Evolutionary conservation across 805 yeast genomes (phyloP).

Genomic region (Myxozyma udenii): DNA sequence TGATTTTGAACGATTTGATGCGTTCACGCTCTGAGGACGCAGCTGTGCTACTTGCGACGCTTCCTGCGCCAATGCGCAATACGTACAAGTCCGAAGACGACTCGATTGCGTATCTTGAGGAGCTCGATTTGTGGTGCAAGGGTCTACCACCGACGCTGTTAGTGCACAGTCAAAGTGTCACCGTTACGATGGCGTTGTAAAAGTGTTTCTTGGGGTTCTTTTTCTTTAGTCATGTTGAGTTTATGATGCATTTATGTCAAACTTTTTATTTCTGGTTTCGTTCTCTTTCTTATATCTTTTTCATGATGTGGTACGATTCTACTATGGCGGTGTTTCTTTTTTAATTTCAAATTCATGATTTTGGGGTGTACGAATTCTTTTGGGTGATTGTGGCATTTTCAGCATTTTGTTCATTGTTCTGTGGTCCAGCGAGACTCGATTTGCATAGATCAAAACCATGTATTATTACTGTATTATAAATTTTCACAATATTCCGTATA

Average conservation of each 20-base stretch:
- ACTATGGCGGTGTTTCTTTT: neutral
- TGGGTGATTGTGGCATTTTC: neutral
- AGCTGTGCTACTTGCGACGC: constrained; percentile 78
- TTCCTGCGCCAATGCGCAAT: constrained; percentile 85
- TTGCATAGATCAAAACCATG: too few species aligned
- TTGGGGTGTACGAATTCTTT: too few species aligned
- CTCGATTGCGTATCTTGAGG: constrained; percentile 70
- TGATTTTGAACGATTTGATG: constrained; percentile 86
- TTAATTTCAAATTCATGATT: neutral
- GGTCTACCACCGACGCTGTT: constrained; percentile 79
- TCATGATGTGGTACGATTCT: neutral
- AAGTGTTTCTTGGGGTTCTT: neutral
- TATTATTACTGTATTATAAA: too few species aligned
- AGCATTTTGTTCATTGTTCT: too few species aligned
- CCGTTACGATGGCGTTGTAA: constrained; percentile 88
- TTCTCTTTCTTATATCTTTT: neutral
- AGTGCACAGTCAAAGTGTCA: constrained; percentile 88
- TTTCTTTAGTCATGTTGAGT: neutral
- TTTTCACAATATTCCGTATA: too few species aligned
- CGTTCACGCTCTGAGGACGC: constrained; percentile 56
- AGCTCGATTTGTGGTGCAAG: constrained; percentile 74
- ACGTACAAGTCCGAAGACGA: constrained; percentile 69
- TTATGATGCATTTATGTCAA: too few species aligned
- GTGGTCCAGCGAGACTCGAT: too few species aligned
- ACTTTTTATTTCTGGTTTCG: too few species aligned